Conservation (phyloP, 345 rosid genomes). For the Eutrema japonicum region DNA sequence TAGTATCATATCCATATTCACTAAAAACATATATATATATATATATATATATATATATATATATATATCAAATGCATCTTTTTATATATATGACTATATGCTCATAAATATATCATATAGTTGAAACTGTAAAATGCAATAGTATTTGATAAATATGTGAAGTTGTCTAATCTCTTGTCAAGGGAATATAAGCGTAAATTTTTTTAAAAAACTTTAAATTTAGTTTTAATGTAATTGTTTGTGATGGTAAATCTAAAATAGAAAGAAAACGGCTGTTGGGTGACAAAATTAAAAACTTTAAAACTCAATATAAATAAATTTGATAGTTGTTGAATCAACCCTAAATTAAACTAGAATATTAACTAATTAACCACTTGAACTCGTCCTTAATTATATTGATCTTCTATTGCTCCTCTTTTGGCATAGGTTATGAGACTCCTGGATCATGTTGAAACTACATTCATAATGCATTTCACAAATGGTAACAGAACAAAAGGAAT, state of each 20-base stretch:
- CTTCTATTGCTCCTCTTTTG: slow-evolving; percentile 43
- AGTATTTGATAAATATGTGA: background rate
- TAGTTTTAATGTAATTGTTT: background rate
- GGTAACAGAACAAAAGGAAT: slow-evolving; percentile 71
- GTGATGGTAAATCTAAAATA: background rate
- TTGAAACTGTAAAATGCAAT: background rate
- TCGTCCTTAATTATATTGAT: background rate
- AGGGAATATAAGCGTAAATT: too few relatives aligned
- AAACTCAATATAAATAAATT: too few relatives aligned
- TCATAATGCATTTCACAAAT: slow-evolving; percentile 68
- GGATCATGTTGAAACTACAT: slow-evolving; percentile 62
- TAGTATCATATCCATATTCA: background rate
- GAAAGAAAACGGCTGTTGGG: background rate
- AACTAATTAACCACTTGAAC: background rate
- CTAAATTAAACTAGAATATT: background rate
- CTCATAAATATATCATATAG: too few relatives aligned
- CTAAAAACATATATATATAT: too few relatives aligned
- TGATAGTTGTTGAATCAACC: background rate
- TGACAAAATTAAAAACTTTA: background rate
- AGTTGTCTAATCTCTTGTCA: background rate
- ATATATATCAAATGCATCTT: too few relatives aligned
- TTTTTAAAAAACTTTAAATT: too few relatives aligned
- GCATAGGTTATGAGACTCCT: slow-evolving; percentile 53
- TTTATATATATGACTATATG: background rate
- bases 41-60: too few relatives aligned